Percentiles rank a stretch among this genome's conserved stretches.
These are phyloP conservation scores for Phialemoniopsis sp. DNA, from an alignment of 2,329 filamentous ascomycete species.

Conservation along the genomic window DNA sequence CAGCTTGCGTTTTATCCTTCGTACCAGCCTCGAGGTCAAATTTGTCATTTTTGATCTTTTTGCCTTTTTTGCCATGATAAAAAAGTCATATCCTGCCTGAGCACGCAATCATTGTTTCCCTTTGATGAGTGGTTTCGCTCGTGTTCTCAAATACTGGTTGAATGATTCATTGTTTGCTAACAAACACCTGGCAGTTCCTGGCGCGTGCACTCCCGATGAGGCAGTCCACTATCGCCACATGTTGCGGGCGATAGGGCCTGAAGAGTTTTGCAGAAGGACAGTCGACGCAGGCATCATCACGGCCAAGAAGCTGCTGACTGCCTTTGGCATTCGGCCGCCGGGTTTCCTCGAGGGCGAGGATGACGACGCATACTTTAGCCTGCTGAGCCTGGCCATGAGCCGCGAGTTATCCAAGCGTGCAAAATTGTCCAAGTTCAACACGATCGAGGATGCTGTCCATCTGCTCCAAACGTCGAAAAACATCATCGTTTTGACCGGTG, in stretches of 20 bases:
- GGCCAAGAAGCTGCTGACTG: conserved; percentile 79
- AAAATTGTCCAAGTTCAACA: conserved; percentile 78
- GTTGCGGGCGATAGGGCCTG: conserved; percentile 72
- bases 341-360: conserved; percentile 65
- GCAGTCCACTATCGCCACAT: conserved; percentile 63
- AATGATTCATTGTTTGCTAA: conserved; percentile 1
- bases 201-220: conserved; percentile 64
- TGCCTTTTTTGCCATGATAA: conserved; percentile 4
- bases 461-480: conserved; percentile 72
- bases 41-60: conserved; percentile 7
- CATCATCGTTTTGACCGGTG: conserved; percentile 91
- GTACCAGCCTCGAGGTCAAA: background rate
- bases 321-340: conserved; percentile 75
- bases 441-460: conserved; percentile 78
- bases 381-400: conserved; percentile 73
- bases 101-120: background rate
- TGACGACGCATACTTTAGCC: conserved; percentile 71
- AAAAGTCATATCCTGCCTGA: conserved; percentile 10
- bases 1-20: background rate
- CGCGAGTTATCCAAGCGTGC: conserved; percentile 78
- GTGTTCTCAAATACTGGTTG: conserved; percentile 1
- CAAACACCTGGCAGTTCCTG: conserved; percentile 27
- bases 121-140: conserved; percentile 3
- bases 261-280: conserved; percentile 70
- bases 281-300: conserved; percentile 66